Base-by-base conservation (phyloP, 2,329 filamentous ascomycete species). In the Fusarium pseudonygamai region DNA sequence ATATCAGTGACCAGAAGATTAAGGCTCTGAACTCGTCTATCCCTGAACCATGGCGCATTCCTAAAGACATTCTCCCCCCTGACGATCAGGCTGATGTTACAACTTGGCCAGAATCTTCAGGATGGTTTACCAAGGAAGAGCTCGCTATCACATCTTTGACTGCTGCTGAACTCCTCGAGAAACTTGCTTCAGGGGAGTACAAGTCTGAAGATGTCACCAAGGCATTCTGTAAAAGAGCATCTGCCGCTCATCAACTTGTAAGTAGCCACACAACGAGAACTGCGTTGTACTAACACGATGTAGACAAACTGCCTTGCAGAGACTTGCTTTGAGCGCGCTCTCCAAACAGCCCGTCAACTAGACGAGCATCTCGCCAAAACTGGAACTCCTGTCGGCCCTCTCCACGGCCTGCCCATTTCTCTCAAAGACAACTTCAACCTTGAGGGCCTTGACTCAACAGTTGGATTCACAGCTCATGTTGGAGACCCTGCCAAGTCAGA, bases 381-480 rank as follows among this genome's bases (percentile, higher is more conserved):
- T 2, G 85, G 87, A 15, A 81, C 87, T 42, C 80, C 84, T 1
- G 28, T 84, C 2, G 92, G 92, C 0, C 91, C 92, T 5, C 84
- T 94, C 4, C 92, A 94, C 79, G 92, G 79, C 66, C 83, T 92
- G 3, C 90, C 90, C 6, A 80, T 92, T 36, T 90, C 90, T 0
- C 85, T 94, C 52, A 94, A 94, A 77, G 92, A 94, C 81, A 90
- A 91, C 77, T 91, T 93, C 83, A 87, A 93, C 65, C 82, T 93
- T 20, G 78, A 80, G 5, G 90, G 89, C 11, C 84, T 89, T 18
- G 89, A 91, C 70, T 84, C 88, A 28, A 91, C 89, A 0, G 85
- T 92, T 2, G 92, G 92, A 10, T 91, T 94, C 69, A 87, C 87
- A 0, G 87, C 87, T 2, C 86, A 92, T 64, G 89, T 91, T 7